Evolutionary conservation across 148 eudicot species (phyloP), one percentile per base, ranked within the genome.

Genomic region (Camellia japonica): DNA sequence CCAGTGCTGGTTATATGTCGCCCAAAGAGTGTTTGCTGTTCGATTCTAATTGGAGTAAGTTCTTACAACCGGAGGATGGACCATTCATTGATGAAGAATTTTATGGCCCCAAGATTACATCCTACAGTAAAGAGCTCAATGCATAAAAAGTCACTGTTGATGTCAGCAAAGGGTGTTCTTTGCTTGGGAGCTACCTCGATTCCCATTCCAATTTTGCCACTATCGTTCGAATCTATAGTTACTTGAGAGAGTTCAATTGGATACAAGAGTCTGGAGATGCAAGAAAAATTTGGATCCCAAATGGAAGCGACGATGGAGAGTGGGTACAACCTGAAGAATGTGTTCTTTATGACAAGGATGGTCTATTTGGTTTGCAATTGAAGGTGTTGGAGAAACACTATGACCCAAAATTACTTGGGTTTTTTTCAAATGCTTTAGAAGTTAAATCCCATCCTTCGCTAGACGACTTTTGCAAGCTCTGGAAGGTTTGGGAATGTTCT

Each of bases 401-500:
- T 63, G 84, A 82, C 38, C 7, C 59, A n/a, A 55, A 86, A 4
- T 12, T 88, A 23, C 84, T 91, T 1, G 7, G 16, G 51, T 90
- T 91, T 81, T 88, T 93, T 79, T 79, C 87, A 2, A 78, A 51
- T 23, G 83, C 76, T 61, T 87, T 88, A 2, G 77, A 73, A 4
- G 97, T 93, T 68, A 88, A 81, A 77, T 59, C 18, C 5, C 60
- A 74, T 68, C 93, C 94, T 19, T 89, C 90, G 2, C 61, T 87
- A n/a, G 85, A 83, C 4, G 88, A 91, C 78, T 91, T 88, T 74
- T 78, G 87, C 83, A 75, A 72, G 78, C 90, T 93, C 42, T 93
- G 97, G 97, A 91, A 80, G 78, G 71, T 80, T 20, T 93, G 97
- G 97, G 94, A 90, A 77, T 68, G 65, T 30, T 78, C 91, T 46